These are phyloP conservation scores for Ogataea paradorogensis DNA, from an alignment of 805 yeast species.

Conservation along the genomic window DNA sequence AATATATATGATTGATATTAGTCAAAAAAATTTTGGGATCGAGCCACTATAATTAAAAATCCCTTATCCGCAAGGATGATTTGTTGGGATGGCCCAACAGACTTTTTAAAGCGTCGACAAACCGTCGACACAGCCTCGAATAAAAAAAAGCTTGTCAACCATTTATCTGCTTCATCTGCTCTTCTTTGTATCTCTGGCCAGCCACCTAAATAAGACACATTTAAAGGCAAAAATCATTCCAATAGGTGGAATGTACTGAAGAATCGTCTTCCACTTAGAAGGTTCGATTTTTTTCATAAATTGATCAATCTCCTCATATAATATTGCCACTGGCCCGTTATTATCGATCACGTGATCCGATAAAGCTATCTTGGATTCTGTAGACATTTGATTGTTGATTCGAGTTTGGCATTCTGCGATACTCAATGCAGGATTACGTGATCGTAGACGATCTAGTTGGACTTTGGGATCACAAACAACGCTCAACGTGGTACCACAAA, in stretches of 20 bases:
- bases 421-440: constrained; percentile 65
- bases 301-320: constrained; percentile 42
- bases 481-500: constrained; percentile 71
- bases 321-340: constrained; percentile 41
- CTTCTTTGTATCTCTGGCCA: neutral
- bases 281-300: constrained; percentile 41
- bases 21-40: constrained; percentile 7
- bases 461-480: constrained; percentile 56
- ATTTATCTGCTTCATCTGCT: neutral
- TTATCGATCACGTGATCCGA: constrained; percentile 74
- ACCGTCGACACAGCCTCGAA: constrained; percentile 1
- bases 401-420: constrained; percentile 67
- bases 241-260: constrained; percentile 20
- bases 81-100: constrained; percentile 17
- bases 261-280: constrained; percentile 10
- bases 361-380: constrained; percentile 48
- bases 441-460: constrained; percentile 62
- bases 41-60: constrained; percentile 5
- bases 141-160: constrained; percentile 2
- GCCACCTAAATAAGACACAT: neutral
- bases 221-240: constrained; percentile 15
- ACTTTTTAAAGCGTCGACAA: constrained; percentile 4
- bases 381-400: constrained; percentile 73
- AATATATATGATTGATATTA: constrained; percentile 5
- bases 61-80: constrained; percentile 2